These are phyloP conservation scores for Thuidium tamariscinum DNA, from an alignment of 225 moss, liverwort and hornwort species.

Conservation along the genomic window DNA sequence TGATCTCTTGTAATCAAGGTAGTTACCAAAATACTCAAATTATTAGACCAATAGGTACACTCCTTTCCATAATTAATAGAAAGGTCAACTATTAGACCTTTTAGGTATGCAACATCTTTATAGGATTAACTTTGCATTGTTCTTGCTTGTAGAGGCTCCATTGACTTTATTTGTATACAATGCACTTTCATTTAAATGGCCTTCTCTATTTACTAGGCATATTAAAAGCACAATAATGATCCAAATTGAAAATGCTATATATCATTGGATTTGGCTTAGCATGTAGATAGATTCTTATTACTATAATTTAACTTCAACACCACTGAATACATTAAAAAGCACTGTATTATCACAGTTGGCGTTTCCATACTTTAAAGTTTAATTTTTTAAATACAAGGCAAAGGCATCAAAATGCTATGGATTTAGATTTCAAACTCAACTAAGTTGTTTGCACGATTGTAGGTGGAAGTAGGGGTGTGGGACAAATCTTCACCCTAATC, in stretches of 20 bases:
- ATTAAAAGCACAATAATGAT: neutral
- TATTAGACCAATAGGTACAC: neutral
- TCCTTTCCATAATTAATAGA: too few relatives aligned
- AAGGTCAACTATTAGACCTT: fast-evolving
- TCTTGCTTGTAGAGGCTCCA: fast-evolving
- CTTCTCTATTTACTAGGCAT: neutral
- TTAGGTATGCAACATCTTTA: fast-evolving
- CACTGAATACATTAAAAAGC: neutral
- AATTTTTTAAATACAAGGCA: fast-evolving
- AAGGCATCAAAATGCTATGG: neutral
- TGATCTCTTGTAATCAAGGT: neutral
- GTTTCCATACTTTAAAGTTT: neutral
- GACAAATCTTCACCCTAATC: too few relatives aligned
- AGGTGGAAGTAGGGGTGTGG: fast-evolving
- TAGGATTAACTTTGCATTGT: neutral
- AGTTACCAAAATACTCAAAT: fast-evolving
- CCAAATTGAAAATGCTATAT: neutral
- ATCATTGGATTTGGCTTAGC: fast-evolving
- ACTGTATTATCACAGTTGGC: neutral
- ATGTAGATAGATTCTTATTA: neutral
- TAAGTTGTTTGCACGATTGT: fast-evolving
- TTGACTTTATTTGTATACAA: neutral
- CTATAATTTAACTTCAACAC: neutral
- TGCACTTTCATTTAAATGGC: neutral
- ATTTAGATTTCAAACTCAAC: neutral